phyloP scores from a whole-genome alignment of 1,284 basidiomycete species.

The Ceratobasidium theobromae region DNA sequence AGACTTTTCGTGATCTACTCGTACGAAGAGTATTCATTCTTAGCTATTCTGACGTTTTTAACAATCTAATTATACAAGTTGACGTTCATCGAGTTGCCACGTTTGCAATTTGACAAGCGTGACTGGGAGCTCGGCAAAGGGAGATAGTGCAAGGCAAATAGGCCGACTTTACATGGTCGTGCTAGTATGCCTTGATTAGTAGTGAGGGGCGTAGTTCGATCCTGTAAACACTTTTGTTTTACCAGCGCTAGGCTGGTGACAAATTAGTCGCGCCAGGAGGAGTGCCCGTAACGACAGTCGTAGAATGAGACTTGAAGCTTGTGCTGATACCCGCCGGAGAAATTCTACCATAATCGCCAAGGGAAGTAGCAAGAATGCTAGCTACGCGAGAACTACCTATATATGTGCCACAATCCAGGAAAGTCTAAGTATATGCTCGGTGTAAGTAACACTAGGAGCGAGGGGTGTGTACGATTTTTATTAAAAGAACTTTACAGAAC shows the following conservation, averaged over 20 bases:
- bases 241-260: constrained; percentile 31
- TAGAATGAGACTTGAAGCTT: constrained; percentile 25
- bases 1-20: too few relatives aligned
- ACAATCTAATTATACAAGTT: too few relatives aligned
- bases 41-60: too few relatives aligned
- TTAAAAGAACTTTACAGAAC: too few relatives aligned
- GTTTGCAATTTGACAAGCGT: too few relatives aligned
- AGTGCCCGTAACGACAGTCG: constrained; percentile 21
- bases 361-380: constrained; percentile 11
- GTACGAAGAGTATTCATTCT: too few relatives aligned
- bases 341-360: constrained; percentile 30
- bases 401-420: too few relatives aligned
- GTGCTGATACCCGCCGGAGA: constrained; percentile 24
- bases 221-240: background rate
- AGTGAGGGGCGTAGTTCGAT: background rate
- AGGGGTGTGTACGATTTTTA: too few relatives aligned
- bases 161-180: background rate
- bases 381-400: constrained; percentile 25
- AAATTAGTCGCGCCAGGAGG: constrained; percentile 33
- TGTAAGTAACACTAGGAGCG: too few relatives aligned
- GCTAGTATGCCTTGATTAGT: background rate
- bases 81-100: too few relatives aligned
- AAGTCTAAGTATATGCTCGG: too few relatives aligned
- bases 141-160: background rate
- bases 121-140: too few relatives aligned